Conservation (phyloP, 202 grass and related monocot species). For the Zoysia matrella region DNA sequence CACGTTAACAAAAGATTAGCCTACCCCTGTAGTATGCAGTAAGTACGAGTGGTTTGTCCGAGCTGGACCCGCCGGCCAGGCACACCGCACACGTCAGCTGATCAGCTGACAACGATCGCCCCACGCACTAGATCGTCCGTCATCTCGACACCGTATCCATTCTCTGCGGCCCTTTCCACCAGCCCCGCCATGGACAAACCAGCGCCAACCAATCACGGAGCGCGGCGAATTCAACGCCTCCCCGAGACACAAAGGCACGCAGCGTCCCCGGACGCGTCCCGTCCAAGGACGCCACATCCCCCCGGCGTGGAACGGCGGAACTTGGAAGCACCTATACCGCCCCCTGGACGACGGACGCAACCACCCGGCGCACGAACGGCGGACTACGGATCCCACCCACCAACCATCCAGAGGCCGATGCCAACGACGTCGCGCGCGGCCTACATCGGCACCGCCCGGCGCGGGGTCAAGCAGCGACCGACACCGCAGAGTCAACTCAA, state of each 20-base stretch:
- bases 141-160: neutral
- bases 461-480: too few species aligned
- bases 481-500: too few species aligned
- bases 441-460: too few species aligned
- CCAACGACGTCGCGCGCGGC: too few species aligned
- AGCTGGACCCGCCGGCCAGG: neutral
- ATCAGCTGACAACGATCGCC: neutral
- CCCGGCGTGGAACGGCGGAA: neutral
- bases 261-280: neutral
- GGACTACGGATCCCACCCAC: neutral
- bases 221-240: constrained; percentile 16
- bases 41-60: too few species aligned
- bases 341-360: neutral
- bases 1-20: neutral
- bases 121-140: neutral
- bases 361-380: neutral
- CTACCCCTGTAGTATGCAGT: too few species aligned
- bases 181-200: neutral
- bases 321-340: neutral
- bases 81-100: neutral
- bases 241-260: neutral
- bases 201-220: neutral
- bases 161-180: neutral
- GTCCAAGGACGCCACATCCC: neutral
- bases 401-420: neutral